Evolutionary conservation across 306 rosid species (phyloP).

Genomic region (Alnus glutinosa): DNA sequence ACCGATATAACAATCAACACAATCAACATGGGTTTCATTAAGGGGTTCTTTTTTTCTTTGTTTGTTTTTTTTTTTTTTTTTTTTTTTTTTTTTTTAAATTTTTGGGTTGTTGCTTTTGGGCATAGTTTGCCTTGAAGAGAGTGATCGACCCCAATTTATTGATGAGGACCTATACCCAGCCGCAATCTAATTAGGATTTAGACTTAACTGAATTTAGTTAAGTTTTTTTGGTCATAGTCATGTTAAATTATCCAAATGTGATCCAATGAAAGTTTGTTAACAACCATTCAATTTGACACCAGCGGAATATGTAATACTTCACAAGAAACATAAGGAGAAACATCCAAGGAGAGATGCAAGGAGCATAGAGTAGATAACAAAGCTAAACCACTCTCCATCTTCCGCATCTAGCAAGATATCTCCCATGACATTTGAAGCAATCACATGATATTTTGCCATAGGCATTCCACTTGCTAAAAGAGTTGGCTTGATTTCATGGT

Average conservation of each 20-base stretch:
- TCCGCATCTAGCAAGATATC: not conserved
- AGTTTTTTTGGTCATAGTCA: too few species aligned
- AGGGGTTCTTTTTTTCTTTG: too few species aligned
- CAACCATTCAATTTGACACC: not conserved
- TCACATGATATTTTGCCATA: not conserved
- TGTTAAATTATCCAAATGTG: too few species aligned
- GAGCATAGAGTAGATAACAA: not conserved
- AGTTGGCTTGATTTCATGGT: not conserved
- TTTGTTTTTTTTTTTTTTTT: too few species aligned
- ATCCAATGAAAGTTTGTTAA: not conserved
- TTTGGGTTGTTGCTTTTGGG: too few species aligned
- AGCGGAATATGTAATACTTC: not conserved
- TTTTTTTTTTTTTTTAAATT: too few species aligned
- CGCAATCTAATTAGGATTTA: not conserved
- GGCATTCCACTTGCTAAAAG: not conserved
- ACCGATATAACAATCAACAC: too few species aligned
- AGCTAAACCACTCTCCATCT: not conserved
- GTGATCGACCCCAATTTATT: not conserved
- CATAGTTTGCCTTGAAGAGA: too few species aligned
- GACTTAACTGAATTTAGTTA: not conserved
- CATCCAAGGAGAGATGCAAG: not conserved
- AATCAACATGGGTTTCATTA: too few species aligned
- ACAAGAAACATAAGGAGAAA: not conserved
- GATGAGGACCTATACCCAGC: not conserved
- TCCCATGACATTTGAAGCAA: not conserved